Conservation (phyloP, 768 basidiomycete genomes). For the Tricholoma sp. region DNA sequence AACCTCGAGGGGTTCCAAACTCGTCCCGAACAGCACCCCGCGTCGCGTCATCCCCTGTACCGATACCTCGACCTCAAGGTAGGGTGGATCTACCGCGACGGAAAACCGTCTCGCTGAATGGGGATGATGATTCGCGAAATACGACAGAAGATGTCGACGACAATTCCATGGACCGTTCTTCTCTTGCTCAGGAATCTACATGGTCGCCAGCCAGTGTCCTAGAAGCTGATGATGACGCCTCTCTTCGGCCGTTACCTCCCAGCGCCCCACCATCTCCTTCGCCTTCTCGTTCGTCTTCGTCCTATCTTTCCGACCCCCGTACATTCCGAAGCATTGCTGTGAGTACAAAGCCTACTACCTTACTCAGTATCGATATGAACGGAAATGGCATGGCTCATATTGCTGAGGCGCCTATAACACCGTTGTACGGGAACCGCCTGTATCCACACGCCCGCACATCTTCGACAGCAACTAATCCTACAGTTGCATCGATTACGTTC, state of each 20-base stretch:
- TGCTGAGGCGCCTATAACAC: constrained; percentile 73
- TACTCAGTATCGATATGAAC: constrained; percentile 83
- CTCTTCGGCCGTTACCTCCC: constrained; percentile 84
- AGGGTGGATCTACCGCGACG: constrained; percentile 34
- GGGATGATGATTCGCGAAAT: constrained; percentile 43
- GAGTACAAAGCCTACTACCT: constrained; percentile 92
- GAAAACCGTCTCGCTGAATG: constrained; percentile 64
- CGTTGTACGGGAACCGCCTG: constrained; percentile 47
- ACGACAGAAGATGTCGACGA: constrained; percentile 43
- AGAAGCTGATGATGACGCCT: constrained; percentile 95
- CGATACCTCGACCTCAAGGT: constrained; percentile 28
- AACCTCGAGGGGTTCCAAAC: constrained; percentile 24
- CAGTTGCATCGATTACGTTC: constrained; percentile 63
- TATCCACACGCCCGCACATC: constrained; percentile 57
- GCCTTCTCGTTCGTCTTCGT: constrained; percentile 78
- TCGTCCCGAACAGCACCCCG: constrained; percentile 33
- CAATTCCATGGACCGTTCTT: constrained; percentile 46
- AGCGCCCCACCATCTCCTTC: constrained; percentile 85
- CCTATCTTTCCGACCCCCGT: constrained; percentile 74
- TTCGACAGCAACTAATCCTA: constrained; percentile 47
- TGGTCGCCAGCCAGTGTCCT: constrained; percentile 74
- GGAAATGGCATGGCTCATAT: constrained; percentile 87
- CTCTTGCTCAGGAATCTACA: constrained; percentile 64
- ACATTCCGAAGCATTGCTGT: constrained; percentile 81
- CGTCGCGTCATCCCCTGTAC: constrained; percentile 39